These are phyloP conservation scores for Fomitopsis schrenkii DNA, from an alignment of 1,284 basidiomycete species.

Conservation along the genomic window DNA sequence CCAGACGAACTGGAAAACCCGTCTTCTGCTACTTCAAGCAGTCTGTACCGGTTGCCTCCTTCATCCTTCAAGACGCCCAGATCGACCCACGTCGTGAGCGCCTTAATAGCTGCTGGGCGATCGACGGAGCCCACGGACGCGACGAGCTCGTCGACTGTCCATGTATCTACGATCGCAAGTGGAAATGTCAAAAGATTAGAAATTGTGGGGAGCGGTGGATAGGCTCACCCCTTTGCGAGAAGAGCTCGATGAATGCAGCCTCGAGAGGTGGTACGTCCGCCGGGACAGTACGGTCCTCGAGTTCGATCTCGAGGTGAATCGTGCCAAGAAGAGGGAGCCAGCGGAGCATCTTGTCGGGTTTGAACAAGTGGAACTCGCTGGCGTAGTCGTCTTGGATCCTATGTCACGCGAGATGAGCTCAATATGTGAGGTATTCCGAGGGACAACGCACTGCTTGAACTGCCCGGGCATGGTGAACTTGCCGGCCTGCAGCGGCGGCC, in stretches of 20 bases:
- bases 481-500: constrained; percentile 79
- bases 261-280: constrained; percentile 82
- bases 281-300: constrained; percentile 75
- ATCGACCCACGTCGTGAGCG: constrained; percentile 80
- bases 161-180: constrained; percentile 45
- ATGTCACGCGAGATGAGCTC: constrained; percentile 1
- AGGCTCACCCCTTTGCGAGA: constrained; percentile 60
- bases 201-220: neutral
- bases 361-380: constrained; percentile 72
- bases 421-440: neutral
- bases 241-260: constrained; percentile 86
- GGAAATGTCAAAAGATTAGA: neutral
- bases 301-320: constrained; percentile 71
- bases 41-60: constrained; percentile 47
- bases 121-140: constrained; percentile 62
- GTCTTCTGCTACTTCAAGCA: constrained; percentile 58
- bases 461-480: constrained; percentile 80
- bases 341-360: constrained; percentile 85
- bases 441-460: constrained; percentile 59
- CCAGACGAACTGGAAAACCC: constrained; percentile 11
- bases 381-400: constrained; percentile 78
- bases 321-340: constrained; percentile 88
- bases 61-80: constrained; percentile 76
- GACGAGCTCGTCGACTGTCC: constrained; percentile 67
- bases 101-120: constrained; percentile 59